Conservation (phyloP, 495 filamentous ascomycete genomes). For the Penicillium silybi region DNA sequence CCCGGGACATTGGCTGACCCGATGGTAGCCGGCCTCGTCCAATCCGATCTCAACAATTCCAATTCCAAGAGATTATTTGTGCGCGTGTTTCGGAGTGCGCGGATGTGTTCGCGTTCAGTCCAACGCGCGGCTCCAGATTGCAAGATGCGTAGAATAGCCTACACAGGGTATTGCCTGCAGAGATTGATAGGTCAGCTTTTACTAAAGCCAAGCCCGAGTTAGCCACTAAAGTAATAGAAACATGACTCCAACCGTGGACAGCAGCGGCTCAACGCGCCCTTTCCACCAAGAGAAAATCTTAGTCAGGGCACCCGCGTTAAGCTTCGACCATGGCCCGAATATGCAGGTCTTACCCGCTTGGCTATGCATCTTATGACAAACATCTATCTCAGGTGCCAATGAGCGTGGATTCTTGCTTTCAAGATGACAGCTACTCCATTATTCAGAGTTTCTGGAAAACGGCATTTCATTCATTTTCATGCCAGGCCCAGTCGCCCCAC, state of each 20-base stretch:
- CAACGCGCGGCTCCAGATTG: no score
- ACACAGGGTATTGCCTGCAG: neutral
- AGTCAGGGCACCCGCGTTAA: conserved; percentile 10
- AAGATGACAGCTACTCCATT: neutral
- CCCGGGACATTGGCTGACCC: conserved; percentile 8
- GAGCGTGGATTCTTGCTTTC: no score
- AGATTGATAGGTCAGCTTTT: neutral
- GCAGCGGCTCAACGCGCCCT: conserved; percentile 10
- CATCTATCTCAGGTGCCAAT: neutral
- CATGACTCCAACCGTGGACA: conserved; percentile 2
- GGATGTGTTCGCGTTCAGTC: neutral
- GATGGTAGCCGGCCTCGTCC: conserved; percentile 17
- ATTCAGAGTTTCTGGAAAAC: neutral
- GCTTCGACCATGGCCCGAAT: neutral
- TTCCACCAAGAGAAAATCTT: conserved; percentile 12
- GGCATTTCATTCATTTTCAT: neutral
- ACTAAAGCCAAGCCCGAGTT: neutral
- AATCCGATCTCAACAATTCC: conserved; percentile 4
- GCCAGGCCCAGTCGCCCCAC: neutral
- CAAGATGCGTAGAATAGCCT: neutral
- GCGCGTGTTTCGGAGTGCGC: neutral
- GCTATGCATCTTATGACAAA: conserved; percentile 1
- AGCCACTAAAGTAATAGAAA: neutral
- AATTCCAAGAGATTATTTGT: neutral
- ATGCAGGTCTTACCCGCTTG: neutral